These are phyloP conservation scores for Colletotrichum lentis DNA, from an alignment of 2,329 filamentous ascomycete genomes.

Conservation along the genomic window DNA sequence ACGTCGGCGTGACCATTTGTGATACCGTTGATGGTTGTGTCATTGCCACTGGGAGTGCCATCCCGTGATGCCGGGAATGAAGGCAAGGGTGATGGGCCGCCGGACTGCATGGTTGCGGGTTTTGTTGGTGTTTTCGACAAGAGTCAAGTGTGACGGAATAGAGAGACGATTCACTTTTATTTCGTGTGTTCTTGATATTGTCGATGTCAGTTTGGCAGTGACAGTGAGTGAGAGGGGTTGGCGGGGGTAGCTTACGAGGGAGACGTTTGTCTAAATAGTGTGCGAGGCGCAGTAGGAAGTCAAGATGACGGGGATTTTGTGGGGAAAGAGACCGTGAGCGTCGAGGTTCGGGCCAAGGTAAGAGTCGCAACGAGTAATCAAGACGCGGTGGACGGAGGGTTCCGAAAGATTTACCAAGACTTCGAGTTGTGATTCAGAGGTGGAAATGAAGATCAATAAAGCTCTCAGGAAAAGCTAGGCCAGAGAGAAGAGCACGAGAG, in stretches of 20 bases:
- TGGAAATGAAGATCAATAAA: not conserved
- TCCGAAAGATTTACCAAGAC: not conserved
- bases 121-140: not conserved
- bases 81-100: slow-evolving; percentile 50
- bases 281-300: slow-evolving; percentile 8
- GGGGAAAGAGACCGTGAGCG: slow-evolving; percentile 10
- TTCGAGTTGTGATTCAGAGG: not conserved
- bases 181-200: not conserved
- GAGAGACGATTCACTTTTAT: not conserved
- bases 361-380: slow-evolving; percentile 23
- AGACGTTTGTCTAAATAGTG: slow-evolving; percentile 17
- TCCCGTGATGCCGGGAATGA: slow-evolving; percentile 45
- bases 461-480: not conserved
- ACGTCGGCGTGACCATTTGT: too few relatives aligned
- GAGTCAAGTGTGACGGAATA: not conserved
- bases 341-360: slow-evolving; percentile 9
- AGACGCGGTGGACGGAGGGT: slow-evolving; percentile 10
- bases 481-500: slow-evolving; percentile 17
- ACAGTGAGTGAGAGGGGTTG: not conserved
- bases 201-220: not conserved
- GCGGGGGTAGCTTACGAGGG: slow-evolving; percentile 3
- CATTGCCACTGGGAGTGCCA: slow-evolving; percentile 42
- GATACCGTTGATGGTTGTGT: slow-evolving; percentile 5
- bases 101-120: slow-evolving; percentile 50
- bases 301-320: slow-evolving; percentile 36